Conservation (phyloP, 495 filamentous ascomycete genomes). For the Penicillium pancosmium region DNA sequence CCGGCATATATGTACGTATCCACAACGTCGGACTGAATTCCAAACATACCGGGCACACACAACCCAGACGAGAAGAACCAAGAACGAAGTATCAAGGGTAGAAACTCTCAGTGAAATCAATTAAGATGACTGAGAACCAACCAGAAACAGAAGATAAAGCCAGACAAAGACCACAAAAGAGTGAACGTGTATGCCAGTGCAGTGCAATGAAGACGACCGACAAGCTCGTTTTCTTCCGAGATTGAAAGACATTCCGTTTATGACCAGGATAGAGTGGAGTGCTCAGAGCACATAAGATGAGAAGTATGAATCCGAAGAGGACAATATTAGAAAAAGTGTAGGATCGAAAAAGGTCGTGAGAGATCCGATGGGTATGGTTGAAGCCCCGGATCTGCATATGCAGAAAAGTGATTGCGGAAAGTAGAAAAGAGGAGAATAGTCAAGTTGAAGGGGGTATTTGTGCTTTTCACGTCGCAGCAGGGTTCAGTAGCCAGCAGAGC, state of each 20-base stretch:
- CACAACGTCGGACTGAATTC: neutral
- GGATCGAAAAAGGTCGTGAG: neutral
- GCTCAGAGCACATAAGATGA: conserved; percentile 1
- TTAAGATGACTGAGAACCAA: conserved; percentile 38
- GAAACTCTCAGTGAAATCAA: conserved; percentile 38
- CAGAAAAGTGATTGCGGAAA: neutral
- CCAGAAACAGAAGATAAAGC: conserved; percentile 7
- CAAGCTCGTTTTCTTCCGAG: conserved; percentile 4
- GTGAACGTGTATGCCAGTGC: conserved; percentile 27
- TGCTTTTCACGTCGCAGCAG: neutral
- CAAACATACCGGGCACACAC: conserved; percentile 3
- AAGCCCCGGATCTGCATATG: conserved; percentile 4
- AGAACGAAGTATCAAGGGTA: neutral
- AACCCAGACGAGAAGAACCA: conserved; percentile 1
- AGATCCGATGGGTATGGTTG: conserved; percentile 5
- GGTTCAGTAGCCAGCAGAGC: conserved; percentile 4
- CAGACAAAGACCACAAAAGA: conserved; percentile 4
- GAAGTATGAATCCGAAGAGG: neutral
- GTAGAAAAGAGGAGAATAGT: neutral
- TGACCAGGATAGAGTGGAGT: conserved; percentile 11
- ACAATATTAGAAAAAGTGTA: conserved; percentile 11
- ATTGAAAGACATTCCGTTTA: conserved; percentile 5
- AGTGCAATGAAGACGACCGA: conserved; percentile 42
- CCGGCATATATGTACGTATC: neutral
- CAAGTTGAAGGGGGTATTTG: neutral